Evolutionary conservation across 176 grass and related monocot species (phyloP).

Genomic region (Neostapfia colusana): DNA sequence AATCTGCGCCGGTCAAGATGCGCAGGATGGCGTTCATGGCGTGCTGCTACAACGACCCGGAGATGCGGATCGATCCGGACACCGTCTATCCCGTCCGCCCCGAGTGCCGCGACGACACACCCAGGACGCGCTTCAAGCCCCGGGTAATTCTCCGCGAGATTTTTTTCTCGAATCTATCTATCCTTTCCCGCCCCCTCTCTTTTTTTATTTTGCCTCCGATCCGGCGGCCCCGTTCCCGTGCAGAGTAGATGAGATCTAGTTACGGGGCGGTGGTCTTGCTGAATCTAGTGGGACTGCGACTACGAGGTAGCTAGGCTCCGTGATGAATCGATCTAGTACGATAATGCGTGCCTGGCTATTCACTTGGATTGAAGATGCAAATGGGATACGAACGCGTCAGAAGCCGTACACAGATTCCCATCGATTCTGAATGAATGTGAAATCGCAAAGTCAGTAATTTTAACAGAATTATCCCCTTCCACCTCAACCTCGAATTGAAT

Average conservation of each 20-base stretch:
- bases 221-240: neutral
- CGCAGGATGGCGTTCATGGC: conserved; percentile 49
- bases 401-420: neutral
- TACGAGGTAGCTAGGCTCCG: neutral
- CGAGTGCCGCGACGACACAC: conserved; percentile 68
- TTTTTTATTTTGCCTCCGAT: neutral
- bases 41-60: conserved; percentile 73
- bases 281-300: conserved; percentile 5
- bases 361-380: neutral
- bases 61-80: conserved; percentile 76
- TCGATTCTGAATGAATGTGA: neutral
- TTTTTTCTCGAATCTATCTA: neutral
- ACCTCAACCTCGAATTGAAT: neutral
- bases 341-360: neutral
- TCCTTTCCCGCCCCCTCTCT: too few species aligned
- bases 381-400: neutral
- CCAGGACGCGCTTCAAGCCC: conserved; percentile 79
- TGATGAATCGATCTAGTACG: neutral
- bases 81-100: conserved; percentile 67
- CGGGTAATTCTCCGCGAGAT: conserved; percentile 31
- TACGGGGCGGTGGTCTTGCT: neutral
- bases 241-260: conserved; percentile 25
- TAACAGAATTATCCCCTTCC: neutral
- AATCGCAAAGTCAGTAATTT: neutral
- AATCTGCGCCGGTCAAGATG: conserved; percentile 19